Conservation (phyloP, 192 early-diverging fungal genomes). For the Rhizophagus prolifer region DNA sequence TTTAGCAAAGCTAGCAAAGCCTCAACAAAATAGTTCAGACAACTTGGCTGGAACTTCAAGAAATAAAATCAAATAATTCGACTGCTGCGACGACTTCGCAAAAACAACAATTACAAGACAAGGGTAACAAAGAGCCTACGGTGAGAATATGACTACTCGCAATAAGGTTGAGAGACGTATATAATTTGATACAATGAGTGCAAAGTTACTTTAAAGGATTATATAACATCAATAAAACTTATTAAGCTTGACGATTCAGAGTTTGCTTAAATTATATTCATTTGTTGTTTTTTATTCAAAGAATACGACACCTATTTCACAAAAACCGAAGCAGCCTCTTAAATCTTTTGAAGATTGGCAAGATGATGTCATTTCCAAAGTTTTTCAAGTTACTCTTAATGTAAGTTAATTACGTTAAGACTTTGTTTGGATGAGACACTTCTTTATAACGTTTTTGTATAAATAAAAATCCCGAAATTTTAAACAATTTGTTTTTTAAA, state of each 20-base stretch:
- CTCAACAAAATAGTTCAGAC: slow-evolving; percentile 36
- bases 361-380: slow-evolving; percentile 73
- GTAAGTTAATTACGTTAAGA: slow-evolving; percentile 40
- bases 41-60: not conserved
- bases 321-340: slow-evolving; percentile 34
- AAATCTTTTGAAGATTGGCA: slow-evolving; percentile 76
- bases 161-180: too few species aligned
- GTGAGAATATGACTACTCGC: not conserved
- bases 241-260: not conserved
- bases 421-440: not conserved
- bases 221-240: too few species aligned
- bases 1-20: slow-evolving; percentile 62
- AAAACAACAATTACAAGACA: not conserved
- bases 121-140: not conserved
- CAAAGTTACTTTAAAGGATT: too few species aligned
- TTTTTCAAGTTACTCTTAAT: slow-evolving; percentile 78
- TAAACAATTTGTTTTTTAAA: slow-evolving; percentile 10
- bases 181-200: too few species aligned
- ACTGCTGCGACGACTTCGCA: not conserved
- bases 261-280: not conserved
- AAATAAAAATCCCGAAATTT: not conserved
- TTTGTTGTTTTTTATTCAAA: not conserved
- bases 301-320: slow-evolving; percentile 23
- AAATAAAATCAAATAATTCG: not conserved
- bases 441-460: not conserved